Evolutionary conservation across 345 rosid species (phyloP), one percentile per base, ranked within the genome.

Genomic region (Dipteronia dyeriana): DNA sequence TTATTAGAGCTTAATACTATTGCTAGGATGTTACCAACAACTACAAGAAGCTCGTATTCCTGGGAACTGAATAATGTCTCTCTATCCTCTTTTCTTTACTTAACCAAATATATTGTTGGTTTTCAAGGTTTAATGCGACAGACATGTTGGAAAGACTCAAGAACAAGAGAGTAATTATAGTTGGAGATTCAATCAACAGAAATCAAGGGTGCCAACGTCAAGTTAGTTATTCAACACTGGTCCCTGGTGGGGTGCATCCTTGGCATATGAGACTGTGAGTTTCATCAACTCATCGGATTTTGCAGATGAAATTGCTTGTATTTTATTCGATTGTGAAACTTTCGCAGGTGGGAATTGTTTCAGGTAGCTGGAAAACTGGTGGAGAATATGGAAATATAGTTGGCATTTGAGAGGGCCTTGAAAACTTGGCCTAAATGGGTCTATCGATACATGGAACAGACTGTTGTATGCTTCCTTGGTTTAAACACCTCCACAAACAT

Each of bases 151-250:
- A n/a, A n/a, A n/a, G n/a, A 25, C 82, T 87, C 14, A 76, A 79
- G 80, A 88, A 89, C 74, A 87, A 87, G 82, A 83, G 90, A 64
- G 64, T 87, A 60, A 80, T 86, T 47, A 47, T 90, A 66, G 88
- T 86, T 29, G 91, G 90, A 68, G 90, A 90, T 63, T 90, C 91
- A 1, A 82, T 90, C 22, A 86, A 84, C n/a, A n/a, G n/a, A n/a
- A n/a, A n/a, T n/a, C n/a, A n/a, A n/a, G n/a, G n/a, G n/a, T n/a
- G n/a, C n/a, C n/a, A n/a, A n/a, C 77, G 60, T 85, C 16, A 83
- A 85, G 92, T 79, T 89, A 85, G 92, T 79, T 89, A 23, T 87
- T 89, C 81, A 84, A 87, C 82, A 84, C 84, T 3, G 89, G 86
- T 10, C 91, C 86, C 79, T 88, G 91, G 90, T 88, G 93, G 89